phyloP scores from a whole-genome alignment of 805 yeast genomes.

The Wickerhamiella alocasiicola region DNA sequence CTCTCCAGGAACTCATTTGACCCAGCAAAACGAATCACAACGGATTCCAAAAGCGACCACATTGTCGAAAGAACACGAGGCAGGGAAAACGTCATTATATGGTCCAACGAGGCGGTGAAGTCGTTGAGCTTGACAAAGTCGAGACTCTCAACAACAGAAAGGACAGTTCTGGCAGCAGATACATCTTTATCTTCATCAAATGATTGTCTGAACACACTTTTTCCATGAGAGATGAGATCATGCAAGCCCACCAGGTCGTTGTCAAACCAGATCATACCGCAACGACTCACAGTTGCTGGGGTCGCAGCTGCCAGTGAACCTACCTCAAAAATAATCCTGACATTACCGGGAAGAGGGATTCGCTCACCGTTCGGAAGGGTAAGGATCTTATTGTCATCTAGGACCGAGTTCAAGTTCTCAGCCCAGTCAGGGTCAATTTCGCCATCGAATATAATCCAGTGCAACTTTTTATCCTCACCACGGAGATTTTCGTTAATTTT shows the following conservation, averaged over 20 bases:
- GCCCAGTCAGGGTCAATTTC: constrained; percentile 92
- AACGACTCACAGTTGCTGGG: constrained; percentile 83
- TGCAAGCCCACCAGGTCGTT: constrained; percentile 18
- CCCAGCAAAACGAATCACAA: background rate
- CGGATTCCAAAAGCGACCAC: constrained; percentile 25
- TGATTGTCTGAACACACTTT: constrained; percentile 11
- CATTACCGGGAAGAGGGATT: constrained; percentile 47
- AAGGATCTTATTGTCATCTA: constrained; percentile 73
- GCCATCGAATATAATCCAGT: constrained; percentile 84
- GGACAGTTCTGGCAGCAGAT: background rate
- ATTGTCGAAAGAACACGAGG: constrained; percentile 32
- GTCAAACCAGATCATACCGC: constrained; percentile 74
- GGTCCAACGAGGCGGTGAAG: constrained; percentile 28
- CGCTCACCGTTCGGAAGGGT: constrained; percentile 90
- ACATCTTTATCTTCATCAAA: background rate
- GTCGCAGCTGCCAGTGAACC: constrained; percentile 56
- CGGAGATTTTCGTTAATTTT: constrained; percentile 40
- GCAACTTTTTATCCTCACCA: constrained; percentile 41
- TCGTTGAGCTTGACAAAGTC: constrained; percentile 20
- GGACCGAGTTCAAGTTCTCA: constrained; percentile 76
- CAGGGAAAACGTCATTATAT: constrained; percentile 40
- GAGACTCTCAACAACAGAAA: background rate
- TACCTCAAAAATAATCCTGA: constrained; percentile 66
- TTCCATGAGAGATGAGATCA: constrained; percentile 22
- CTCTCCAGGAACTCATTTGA: constrained; percentile 16